phyloP scores from a whole-genome alignment of 495 filamentous ascomycete species.

The Penicillium odoratum region DNA sequence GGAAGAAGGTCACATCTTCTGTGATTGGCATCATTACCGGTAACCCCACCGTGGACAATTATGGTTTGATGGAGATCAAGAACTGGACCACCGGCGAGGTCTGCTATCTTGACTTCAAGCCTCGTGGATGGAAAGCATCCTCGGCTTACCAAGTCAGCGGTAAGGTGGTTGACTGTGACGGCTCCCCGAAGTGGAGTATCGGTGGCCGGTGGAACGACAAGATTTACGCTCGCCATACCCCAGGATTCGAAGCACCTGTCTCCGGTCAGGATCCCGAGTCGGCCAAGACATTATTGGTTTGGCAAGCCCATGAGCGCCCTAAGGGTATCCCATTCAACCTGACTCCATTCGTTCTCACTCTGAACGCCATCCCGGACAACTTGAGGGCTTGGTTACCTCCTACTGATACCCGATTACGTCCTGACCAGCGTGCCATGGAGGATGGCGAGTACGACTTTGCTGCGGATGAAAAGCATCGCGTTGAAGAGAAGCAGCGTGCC shows the following conservation, averaged over 20 bases:
- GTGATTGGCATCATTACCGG: constrained; percentile 98
- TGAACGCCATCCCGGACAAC: constrained; percentile 81
- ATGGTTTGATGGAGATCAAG: constrained; percentile 94
- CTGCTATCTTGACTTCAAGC: constrained; percentile 91
- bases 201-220: constrained; percentile 97
- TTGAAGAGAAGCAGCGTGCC: constrained; percentile 91
- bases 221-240: constrained; percentile 89
- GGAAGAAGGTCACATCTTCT: constrained; percentile 99
- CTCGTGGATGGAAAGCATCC: constrained; percentile 89
- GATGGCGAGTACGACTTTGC: constrained; percentile 93
- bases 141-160: constrained; percentile 86
- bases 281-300: constrained; percentile 80
- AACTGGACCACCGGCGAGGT: constrained; percentile 94
- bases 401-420: constrained; percentile 86
- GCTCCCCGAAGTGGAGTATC: constrained; percentile 78
- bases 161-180: constrained; percentile 73
- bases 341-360: constrained; percentile 91
- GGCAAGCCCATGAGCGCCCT: constrained; percentile 83
- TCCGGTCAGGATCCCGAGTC: constrained; percentile 53
- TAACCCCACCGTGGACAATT: constrained; percentile 96
- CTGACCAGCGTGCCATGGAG: constrained; percentile 98
- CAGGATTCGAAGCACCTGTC: constrained; percentile 79
- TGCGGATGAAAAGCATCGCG: constrained; percentile 88
- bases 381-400: constrained; percentile 76
- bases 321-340: constrained; percentile 91